phyloP scores from a whole-genome alignment of 108 stramenopile genomes.

The Fragilaria radians region DNA sequence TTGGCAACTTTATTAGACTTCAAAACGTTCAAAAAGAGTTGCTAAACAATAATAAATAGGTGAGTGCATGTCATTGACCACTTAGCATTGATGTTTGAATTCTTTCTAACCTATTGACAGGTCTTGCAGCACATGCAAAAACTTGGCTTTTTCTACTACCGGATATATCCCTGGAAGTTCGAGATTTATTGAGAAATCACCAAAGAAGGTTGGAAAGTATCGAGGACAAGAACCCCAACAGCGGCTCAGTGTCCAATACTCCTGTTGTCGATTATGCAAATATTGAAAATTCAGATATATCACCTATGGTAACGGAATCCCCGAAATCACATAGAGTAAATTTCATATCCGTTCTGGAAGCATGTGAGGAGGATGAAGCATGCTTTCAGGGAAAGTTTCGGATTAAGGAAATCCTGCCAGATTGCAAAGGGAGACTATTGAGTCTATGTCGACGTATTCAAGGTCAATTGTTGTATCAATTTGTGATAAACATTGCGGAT shows the following conservation, averaged over 20 bases:
- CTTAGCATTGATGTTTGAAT: no score
- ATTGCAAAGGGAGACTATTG: neutral
- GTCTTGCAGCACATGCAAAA: slow-evolving; percentile 41
- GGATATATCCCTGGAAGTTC: slow-evolving; percentile 49
- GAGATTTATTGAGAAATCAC: slow-evolving; percentile 46
- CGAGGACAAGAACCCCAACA: slow-evolving; percentile 38
- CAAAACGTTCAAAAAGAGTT: slow-evolving; percentile 50
- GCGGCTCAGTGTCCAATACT: slow-evolving; percentile 17
- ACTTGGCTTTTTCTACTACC: slow-evolving; percentile 64
- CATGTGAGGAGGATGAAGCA: neutral
- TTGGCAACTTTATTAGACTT: slow-evolving; percentile 70
- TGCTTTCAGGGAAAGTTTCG: neutral
- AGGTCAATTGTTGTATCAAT: neutral
- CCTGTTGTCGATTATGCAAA: neutral
- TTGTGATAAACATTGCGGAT: neutral
- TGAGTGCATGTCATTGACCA: slow-evolving; percentile 12
- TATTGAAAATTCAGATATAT: neutral
- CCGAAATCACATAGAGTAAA: no score
- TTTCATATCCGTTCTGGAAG: neutral
- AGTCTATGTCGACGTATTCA: neutral
- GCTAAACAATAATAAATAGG: slow-evolving; percentile 19
- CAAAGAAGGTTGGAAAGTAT: slow-evolving; percentile 31
- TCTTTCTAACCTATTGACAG: neutral
- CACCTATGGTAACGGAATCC: no score
- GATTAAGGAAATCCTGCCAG: neutral